phyloP scores from a whole-genome alignment of 305 asterid species.

The Lippia alba region DNA sequence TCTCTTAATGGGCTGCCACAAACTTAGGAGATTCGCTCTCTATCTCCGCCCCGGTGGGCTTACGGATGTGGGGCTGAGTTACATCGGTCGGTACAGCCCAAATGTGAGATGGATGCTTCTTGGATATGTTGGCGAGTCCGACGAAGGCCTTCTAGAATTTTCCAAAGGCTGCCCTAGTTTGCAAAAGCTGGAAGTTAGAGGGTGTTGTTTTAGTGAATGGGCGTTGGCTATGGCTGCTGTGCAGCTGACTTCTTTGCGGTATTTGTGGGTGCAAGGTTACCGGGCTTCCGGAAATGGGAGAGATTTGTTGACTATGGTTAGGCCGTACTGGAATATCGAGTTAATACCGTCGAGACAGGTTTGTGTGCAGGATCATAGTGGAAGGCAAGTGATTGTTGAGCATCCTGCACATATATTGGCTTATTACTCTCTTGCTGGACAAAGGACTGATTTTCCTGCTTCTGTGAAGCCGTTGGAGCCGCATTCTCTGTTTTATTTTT shows the following conservation, averaged over 20 bases:
- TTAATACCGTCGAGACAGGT: conserved; percentile 73
- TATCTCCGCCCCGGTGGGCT: conserved; percentile 87
- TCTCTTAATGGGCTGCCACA: conserved; percentile 68
- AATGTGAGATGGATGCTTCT: conserved; percentile 93
- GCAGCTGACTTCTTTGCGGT: conserved; percentile 66
- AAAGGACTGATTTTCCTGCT: conserved; percentile 73
- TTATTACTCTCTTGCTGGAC: conserved; percentile 91
- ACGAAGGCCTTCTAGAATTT: conserved; percentile 76
- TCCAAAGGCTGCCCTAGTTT: conserved; percentile 90
- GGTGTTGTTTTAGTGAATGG: conserved; percentile 83
- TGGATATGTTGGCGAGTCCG: conserved; percentile 89
- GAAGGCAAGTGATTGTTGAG: conserved; percentile 43
- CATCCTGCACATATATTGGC: conserved; percentile 95
- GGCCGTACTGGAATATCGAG: conserved; percentile 92
- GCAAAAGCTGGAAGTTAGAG: conserved; percentile 87
- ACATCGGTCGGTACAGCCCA: conserved; percentile 76
- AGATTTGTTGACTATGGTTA: conserved; percentile 66
- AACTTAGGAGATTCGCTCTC: conserved; percentile 81
- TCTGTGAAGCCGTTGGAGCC: conserved; percentile 59
- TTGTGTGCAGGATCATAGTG: conserved; percentile 36
- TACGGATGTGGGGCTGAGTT: conserved; percentile 81
- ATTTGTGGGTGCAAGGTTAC: conserved; percentile 94
- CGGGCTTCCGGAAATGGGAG: conserved; percentile 53
- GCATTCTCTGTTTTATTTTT: conserved; percentile 10
- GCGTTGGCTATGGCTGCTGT: conserved; percentile 77